Conservation (phyloP, 129 eudicot species). For the Dittrichia graveolens region DNA sequence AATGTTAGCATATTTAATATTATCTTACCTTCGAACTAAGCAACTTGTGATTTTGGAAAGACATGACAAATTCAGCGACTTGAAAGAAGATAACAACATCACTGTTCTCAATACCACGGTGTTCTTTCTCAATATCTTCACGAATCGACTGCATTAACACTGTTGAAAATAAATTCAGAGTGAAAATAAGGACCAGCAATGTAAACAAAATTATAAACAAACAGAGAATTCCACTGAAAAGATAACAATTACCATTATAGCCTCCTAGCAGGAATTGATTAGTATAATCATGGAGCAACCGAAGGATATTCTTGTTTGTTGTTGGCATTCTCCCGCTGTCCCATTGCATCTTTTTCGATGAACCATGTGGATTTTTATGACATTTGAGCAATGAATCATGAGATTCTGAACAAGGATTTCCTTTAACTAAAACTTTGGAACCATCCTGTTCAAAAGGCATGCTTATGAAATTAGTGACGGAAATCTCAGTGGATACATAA, state of each 20-base stretch:
- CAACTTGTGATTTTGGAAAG: conserved; percentile 75
- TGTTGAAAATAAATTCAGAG: conserved; percentile 32
- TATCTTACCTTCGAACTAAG: conserved; percentile 53
- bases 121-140: conserved; percentile 89
- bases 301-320: conserved; percentile 54
- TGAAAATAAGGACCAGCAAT: conserved; percentile 29
- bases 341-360: conserved; percentile 67
- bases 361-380: conserved; percentile 58
- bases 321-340: conserved; percentile 69
- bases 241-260: conserved; percentile 66
- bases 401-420: conserved; percentile 71
- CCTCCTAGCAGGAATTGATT: conserved; percentile 78
- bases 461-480: conserved; percentile 14
- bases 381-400: conserved; percentile 54
- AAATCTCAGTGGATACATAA: conserved; percentile 6
- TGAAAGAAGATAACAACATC: conserved; percentile 79
- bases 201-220: conserved; percentile 11
- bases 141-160: conserved; percentile 91
- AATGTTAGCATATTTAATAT: conserved; percentile 7
- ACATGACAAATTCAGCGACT: conserved; percentile 79
- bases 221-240: neutral
- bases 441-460: conserved; percentile 69
- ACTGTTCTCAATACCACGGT: conserved; percentile 66
- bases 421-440: conserved; percentile 73
- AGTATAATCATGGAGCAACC: conserved; percentile 61